These are phyloP conservation scores for Vigna nakashimae DNA, from an alignment of 306 rosid genomes.

Conservation along the genomic window DNA sequence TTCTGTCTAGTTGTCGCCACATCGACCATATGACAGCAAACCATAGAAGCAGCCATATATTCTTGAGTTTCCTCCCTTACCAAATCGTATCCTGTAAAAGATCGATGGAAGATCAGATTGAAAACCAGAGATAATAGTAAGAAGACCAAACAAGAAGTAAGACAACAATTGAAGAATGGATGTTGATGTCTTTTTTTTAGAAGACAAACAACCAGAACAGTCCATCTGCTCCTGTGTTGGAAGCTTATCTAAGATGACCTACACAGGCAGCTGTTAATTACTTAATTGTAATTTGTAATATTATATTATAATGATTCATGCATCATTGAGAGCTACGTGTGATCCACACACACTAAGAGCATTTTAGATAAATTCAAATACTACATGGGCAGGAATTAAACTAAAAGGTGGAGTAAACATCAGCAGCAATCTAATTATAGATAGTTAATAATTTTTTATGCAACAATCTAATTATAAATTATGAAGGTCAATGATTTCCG, in stretches of 20 bases:
- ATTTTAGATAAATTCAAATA: background rate
- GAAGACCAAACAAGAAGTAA: slow-evolving; percentile 1
- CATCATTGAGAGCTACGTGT: too few species aligned
- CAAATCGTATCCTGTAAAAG: background rate
- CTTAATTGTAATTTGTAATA: background rate
- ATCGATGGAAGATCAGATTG: too few species aligned
- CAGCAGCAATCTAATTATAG: too few species aligned
- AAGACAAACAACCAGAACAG: background rate
- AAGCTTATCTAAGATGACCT: background rate
- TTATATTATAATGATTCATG: background rate
- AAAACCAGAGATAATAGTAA: background rate
- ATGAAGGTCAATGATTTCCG: too few species aligned
- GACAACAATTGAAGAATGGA: background rate
- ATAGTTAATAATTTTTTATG: too few species aligned
- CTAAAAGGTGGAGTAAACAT: background rate
- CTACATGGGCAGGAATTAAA: background rate
- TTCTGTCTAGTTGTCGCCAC: background rate
- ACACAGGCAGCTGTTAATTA: background rate
- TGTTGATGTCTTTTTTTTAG: background rate
- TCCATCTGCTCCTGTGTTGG: background rate
- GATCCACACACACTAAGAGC: slow-evolving; percentile 5
- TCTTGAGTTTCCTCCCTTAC: background rate
- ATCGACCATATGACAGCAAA: background rate
- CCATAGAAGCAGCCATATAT: background rate
- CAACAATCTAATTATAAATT: too few species aligned